phyloP scores from a whole-genome alignment of 2,329 filamentous ascomycete species.

The Fusarium humuli region DNA sequence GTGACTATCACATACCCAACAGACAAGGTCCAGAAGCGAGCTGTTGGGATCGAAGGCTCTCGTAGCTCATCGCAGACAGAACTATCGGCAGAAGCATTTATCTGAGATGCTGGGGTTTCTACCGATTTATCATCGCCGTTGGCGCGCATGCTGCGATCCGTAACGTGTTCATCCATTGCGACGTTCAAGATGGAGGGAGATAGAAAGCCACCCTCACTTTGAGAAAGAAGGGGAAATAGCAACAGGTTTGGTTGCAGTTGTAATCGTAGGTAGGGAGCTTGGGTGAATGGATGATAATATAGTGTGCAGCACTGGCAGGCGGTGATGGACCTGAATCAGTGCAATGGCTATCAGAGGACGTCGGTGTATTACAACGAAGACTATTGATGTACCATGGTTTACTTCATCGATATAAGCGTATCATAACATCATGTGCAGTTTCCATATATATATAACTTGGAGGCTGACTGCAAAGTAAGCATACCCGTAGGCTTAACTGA shows the following conservation, averaged over 20 bases:
- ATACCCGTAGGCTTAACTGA: neutral
- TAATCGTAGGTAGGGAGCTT: neutral
- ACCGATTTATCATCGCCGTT: neutral
- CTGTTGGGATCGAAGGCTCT: conserved; percentile 41
- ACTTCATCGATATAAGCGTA: neutral
- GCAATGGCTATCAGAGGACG: neutral
- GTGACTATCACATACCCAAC: conserved; percentile 46
- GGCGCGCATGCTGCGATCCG: neutral
- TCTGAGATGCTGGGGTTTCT: neutral
- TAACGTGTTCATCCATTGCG: conserved; percentile 1
- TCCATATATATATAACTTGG: neutral
- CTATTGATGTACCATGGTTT: neutral
- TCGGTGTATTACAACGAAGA: neutral
- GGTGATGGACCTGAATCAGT: neutral
- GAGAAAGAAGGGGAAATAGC: neutral
- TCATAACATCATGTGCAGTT: neutral
- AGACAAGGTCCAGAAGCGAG: conserved; percentile 52
- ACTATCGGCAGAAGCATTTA: neutral
- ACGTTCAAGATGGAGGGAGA: neutral
- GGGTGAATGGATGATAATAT: neutral
- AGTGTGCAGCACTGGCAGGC: conserved; percentile 7
- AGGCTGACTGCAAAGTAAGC: neutral
- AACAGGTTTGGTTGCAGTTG: neutral
- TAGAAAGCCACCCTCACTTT: neutral
- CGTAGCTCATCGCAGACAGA: conserved; percentile 8